These are phyloP conservation scores for Diaporthe ampelina DNA, from an alignment of 2,329 filamentous ascomycete species.

Conservation along the genomic window DNA sequence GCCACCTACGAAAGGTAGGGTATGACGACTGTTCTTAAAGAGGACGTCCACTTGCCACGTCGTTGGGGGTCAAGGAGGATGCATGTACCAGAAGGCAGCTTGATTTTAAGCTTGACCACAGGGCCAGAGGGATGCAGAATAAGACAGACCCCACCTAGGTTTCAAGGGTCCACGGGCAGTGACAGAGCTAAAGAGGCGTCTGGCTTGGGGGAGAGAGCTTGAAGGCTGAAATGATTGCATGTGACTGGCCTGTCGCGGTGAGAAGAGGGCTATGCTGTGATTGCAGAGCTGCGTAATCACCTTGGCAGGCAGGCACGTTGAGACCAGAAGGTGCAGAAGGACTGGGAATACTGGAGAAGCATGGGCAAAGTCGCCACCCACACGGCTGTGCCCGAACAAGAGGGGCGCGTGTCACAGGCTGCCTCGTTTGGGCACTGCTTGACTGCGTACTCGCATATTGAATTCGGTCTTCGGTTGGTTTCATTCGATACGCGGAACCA, in stretches of 20 bases:
- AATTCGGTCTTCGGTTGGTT: not conserved
- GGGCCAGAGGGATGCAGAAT: conserved; percentile 1
- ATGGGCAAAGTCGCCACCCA: conserved; percentile 25
- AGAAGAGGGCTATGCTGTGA: conserved; percentile 28
- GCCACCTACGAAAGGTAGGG: not conserved
- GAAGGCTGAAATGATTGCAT: conserved; percentile 25
- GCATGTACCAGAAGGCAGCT: conserved; percentile 27
- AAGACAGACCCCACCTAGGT: conserved; percentile 22
- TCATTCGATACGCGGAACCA: not conserved
- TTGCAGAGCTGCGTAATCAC: conserved; percentile 23
- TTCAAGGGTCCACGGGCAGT: not conserved
- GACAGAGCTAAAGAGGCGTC: not conserved
- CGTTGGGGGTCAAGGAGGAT: conserved; percentile 27
- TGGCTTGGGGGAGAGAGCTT: conserved; percentile 2
- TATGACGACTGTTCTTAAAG: conserved; percentile 19
- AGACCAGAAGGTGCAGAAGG: not conserved
- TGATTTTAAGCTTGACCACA: conserved; percentile 32
- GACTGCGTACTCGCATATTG: conserved; percentile 7
- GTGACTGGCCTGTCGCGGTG: conserved; percentile 18
- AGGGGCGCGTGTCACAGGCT: conserved; percentile 9
- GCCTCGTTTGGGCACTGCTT: conserved; percentile 12
- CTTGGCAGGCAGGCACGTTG: not conserved
- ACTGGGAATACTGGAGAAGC: not conserved
- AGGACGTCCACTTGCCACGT: conserved; percentile 26
- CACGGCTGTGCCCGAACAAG: conserved; percentile 24